Base-by-base conservation (phyloP, 2,329 filamentous ascomycete genomes). In the Furcasterigmium sp. region DNA sequence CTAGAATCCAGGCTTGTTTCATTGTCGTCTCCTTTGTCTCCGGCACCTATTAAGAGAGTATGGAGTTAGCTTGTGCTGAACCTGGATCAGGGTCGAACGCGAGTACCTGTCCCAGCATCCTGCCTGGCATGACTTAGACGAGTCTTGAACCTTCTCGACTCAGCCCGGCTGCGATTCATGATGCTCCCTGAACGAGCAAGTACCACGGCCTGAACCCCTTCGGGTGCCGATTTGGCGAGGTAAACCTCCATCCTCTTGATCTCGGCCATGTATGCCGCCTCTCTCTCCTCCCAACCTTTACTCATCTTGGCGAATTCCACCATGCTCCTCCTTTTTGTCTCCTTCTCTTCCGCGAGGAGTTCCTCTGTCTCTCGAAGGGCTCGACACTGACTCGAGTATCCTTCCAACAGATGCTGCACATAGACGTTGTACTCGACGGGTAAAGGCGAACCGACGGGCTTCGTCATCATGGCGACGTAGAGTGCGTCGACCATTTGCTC, bases 401-500 rank as follows among this genome's bases (percentile, higher is more conserved):
- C 64, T 41, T 69, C 65, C 13, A 69, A 47, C 9, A 67, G 45
- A 20, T 59, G 56, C 15, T 64, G 46, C 6, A 75, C 55, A 43
- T 72, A 64, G 4, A 67, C 56, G 44, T 71, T 68, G 49, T 69
- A 68, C 29, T 65, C 60, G 4, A 61, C 41, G 1, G 69, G 64
- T 2, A 74, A 56, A 2, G 65, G 59, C 7, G 57, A 51, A 3
- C 61, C 43, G 17, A 57, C 47, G 8, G 58, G 52, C 37, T 55
- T 61, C 18, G 59, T 60, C 63, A 73, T 70, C 51, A 73, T 58
- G 8, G 50, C 54, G 5, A 63, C 61, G 35, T 67, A 64, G n/a
- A 75, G 54, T 1, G 63, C 52, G 46, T 73, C 70, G 14, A 66
- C 60, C 56, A 74, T 65, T 50, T 70, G 67, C 32, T 67, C 55